Percentiles rank a stretch among this genome's conserved stretches.
Evolutionary conservation across 257 asterid species (phyloP).

Genomic region (Plantago elongata): DNA sequence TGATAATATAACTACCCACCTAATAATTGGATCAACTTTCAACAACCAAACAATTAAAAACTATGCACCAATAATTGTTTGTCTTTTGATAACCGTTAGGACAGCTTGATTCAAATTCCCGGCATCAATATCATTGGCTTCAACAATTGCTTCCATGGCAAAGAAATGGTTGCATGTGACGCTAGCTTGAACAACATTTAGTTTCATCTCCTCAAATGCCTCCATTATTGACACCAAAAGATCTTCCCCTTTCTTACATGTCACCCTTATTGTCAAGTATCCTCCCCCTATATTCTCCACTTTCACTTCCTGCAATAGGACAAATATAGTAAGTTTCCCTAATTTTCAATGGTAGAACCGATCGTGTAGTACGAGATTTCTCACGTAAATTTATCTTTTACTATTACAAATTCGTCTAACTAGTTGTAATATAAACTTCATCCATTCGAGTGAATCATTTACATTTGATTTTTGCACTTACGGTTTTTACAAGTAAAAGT

Average conservation of each 20-base stretch:
- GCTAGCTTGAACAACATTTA: conserved; percentile 43
- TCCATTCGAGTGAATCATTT: too few relatives aligned
- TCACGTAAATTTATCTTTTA: too few relatives aligned
- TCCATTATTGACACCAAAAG: conserved; percentile 47
- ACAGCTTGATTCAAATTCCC: conserved; percentile 33
- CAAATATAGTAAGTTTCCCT: too few relatives aligned
- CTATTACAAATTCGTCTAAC: too few relatives aligned
- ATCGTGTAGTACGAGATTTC: too few relatives aligned
- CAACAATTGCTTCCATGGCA: conserved; percentile 63
- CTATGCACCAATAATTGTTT: neutral
- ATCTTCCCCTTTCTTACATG: conserved; percentile 55
- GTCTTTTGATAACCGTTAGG: conserved; percentile 35
- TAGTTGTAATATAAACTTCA: too few relatives aligned
- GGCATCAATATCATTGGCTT: conserved; percentile 34
- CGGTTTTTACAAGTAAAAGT: too few relatives aligned
- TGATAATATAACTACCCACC: neutral
- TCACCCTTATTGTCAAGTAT: conserved; percentile 36
- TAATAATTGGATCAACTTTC: neutral
- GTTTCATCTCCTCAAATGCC: conserved; percentile 51
- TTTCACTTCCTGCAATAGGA: conserved; percentile 50
- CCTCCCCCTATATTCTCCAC: conserved; percentile 59
- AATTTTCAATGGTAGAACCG: too few relatives aligned
- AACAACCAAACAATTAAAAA: neutral
- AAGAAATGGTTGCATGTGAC: conserved; percentile 45
- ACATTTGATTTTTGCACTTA: too few relatives aligned